Percentiles rank a stretch among this genome's conserved stretches.
Evolutionary conservation across 768 basidiomycete species (phyloP).

Genomic region (Tubosaeta brunneosetosa): DNA sequence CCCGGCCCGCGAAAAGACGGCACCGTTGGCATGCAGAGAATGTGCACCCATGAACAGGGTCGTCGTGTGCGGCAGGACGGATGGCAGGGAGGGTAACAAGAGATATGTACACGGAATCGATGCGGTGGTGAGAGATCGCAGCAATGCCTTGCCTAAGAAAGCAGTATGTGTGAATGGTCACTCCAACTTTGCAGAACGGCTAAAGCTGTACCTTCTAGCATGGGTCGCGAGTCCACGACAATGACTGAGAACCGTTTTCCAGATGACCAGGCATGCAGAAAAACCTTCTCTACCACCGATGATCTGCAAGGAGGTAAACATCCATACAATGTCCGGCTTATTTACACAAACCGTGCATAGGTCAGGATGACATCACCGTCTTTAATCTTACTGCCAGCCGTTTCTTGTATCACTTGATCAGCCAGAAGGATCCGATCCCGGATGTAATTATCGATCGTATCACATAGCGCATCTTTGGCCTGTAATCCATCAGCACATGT

Average conservation of each 20-base stretch:
- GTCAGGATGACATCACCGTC: conserved; percentile 91
- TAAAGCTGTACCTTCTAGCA: conserved; percentile 71
- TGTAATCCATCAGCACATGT: conserved; percentile 28
- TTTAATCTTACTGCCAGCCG: conserved; percentile 89
- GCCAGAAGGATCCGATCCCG: conserved; percentile 91
- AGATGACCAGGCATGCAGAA: conserved; percentile 69
- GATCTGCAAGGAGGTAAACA: conserved; percentile 49
- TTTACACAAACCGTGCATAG: conserved; percentile 69
- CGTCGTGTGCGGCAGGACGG: conserved; percentile 75
- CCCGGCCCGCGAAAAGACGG: conserved; percentile 90
- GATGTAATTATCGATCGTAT: conserved; percentile 89
- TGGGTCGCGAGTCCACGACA: conserved; percentile 90
- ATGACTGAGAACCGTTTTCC: conserved; percentile 85
- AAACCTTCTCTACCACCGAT: conserved; percentile 87
- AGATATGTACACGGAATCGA: conserved; percentile 85
- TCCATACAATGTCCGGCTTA: background rate
- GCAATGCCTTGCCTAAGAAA: conserved; percentile 66
- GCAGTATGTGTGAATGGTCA: background rate
- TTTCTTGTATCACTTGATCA: conserved; percentile 87
- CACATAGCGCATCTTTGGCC: conserved; percentile 84
- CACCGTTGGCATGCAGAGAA: conserved; percentile 90
- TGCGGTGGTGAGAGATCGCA: conserved; percentile 62
- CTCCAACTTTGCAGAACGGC: background rate
- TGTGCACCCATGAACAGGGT: conserved; percentile 91
- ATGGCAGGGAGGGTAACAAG: conserved; percentile 80